Evolutionary conservation across 2,329 filamentous ascomycete species (phyloP), one percentile per base, ranked within the genome.

Genomic region (Phaeosphaeria sp.): DNA sequence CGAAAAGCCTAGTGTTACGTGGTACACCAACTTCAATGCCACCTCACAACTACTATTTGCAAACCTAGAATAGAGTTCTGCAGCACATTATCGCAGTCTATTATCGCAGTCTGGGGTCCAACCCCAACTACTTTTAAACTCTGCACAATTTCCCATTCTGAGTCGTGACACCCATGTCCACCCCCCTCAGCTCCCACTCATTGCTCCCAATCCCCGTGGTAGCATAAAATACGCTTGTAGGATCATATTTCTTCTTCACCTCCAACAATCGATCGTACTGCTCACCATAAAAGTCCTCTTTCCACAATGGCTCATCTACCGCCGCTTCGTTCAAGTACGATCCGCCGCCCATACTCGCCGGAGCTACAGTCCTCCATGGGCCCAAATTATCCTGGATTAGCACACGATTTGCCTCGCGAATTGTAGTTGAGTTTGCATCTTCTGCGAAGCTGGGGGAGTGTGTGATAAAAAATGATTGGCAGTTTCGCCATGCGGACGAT

Each of bases 241-340:
- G 69, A 59, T 75, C 72, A 57, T 63, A 59, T 50, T 66, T 63
- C 33, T 60, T 50, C 63, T 74, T 74, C 23, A 74, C 21, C 15
- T 55, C 46, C 27, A 73, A 33, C 22, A 76, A 46, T 25, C 64
- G 54, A 1, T 55, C 52, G 49, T 76, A 76, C 33, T 73, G 63
- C n/a, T 47, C 50, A 1, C 73, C 73, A 52, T 66, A 75, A 46
- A 73, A 75, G 25, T 62, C 64, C 13, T 58, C 48, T 30, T 73
- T 67, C 64, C 68, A 75, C 23, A 65, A 53, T 1, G 67, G 69
- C 46, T 74, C 66, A 11, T 62, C 54, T 3, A 70, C 52, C 44
- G 69, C 65, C 0, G 69, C 71, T 55, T 74, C 72, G 33, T 73
- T 73, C 41, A 69, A 46, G 44, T 74, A 73, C 10, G 63, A 57